phyloP scores from a whole-genome alignment of 2,329 filamentous ascomycete genomes.

The Pseudophaeomoniella oleicola region DNA sequence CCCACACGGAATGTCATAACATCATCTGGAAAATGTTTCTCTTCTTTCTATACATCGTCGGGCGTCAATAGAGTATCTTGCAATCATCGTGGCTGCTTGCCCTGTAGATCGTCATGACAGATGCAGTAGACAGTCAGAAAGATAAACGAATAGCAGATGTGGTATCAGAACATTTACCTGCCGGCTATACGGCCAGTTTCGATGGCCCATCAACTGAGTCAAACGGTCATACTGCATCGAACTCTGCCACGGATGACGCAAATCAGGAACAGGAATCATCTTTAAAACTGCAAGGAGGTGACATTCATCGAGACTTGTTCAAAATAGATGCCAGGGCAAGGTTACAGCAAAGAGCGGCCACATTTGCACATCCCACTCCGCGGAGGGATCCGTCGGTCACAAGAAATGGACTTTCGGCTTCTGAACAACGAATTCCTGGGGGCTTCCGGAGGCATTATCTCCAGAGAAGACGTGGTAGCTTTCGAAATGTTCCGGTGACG shows the following conservation, averaged over 20 bases:
- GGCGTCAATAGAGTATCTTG: too few relatives aligned
- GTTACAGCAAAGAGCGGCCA: slow-evolving; percentile 44
- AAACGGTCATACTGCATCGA: neutral
- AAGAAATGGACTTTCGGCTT: slow-evolving; percentile 21
- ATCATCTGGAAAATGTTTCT: too few relatives aligned
- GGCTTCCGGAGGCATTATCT: slow-evolving; percentile 41
- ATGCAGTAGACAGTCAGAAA: slow-evolving; percentile 5
- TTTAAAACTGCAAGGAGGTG: slow-evolving; percentile 57
- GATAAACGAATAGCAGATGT: slow-evolving; percentile 7
- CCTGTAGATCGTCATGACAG: slow-evolving; percentile 8
- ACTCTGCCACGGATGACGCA: slow-evolving; percentile 2
- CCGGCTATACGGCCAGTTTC: slow-evolving; percentile 9
- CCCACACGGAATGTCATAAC: too few relatives aligned
- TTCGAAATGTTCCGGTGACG: slow-evolving; percentile 38
- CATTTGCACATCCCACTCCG: slow-evolving; percentile 43
- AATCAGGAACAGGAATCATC: slow-evolving; percentile 40
- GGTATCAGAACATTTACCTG: slow-evolving; percentile 8
- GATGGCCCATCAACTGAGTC: slow-evolving; percentile 3
- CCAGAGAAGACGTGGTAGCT: slow-evolving; percentile 12
- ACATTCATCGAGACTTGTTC: slow-evolving; percentile 67
- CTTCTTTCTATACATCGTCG: too few relatives aligned
- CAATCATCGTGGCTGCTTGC: too few relatives aligned
- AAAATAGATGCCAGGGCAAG: slow-evolving; percentile 49
- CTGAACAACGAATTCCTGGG: slow-evolving; percentile 34
- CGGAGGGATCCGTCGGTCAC: slow-evolving; percentile 4